A percentile compares a stretch with the other conserved stretches of the same genome.
Conservation (phyloP, 495 filamentous ascomycete genomes). For the Penicillium desertorum region DNA sequence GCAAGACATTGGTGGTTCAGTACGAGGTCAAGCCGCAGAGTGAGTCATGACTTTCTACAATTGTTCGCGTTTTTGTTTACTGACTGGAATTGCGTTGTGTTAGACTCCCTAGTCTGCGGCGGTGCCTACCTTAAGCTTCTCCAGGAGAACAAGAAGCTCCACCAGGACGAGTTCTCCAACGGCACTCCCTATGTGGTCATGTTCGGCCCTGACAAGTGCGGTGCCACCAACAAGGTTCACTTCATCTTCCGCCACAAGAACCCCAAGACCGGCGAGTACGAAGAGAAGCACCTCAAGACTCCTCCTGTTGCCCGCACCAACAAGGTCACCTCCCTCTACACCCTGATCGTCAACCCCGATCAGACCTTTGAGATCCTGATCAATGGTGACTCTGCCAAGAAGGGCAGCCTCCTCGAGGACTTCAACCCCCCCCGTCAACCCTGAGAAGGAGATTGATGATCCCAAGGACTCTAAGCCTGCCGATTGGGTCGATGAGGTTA, state of each 20-base stretch:
- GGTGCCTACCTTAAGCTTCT: conserved; percentile 99
- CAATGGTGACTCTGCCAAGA: conserved; percentile 80
- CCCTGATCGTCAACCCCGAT: conserved; percentile 91
- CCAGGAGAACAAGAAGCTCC: conserved; percentile 94
- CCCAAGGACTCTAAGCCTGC: conserved; percentile 92
- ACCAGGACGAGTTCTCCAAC: conserved; percentile 97
- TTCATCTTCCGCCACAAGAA: conserved; percentile 99
- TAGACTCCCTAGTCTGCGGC: conserved; percentile 95
- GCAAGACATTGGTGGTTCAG: conserved; percentile 93
- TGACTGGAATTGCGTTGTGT: background rate
- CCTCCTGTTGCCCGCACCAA: conserved; percentile 81
- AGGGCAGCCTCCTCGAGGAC: conserved; percentile 90
- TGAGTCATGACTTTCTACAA: conserved; percentile 47
- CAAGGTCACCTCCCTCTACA: conserved; percentile 93
- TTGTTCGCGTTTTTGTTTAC: background rate
- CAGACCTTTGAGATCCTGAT: conserved; percentile 91
- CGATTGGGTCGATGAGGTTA: conserved; percentile 90
- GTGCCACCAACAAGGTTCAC: conserved; percentile 99
- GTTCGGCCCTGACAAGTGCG: conserved; percentile 99
- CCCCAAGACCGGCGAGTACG: conserved; percentile 99
- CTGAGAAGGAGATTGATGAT: conserved; percentile 94
- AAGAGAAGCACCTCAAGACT: conserved; percentile 96
- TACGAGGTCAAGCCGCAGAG: conserved; percentile 99
- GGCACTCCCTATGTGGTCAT: conserved; percentile 97
- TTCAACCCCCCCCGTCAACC: conserved; percentile 94